Percentiles rank a stretch among this genome's conserved stretches.
phyloP scores from a whole-genome alignment of 1,139 yeast genomes.

The Hyphopichia wangnamkhiaoensis region DNA sequence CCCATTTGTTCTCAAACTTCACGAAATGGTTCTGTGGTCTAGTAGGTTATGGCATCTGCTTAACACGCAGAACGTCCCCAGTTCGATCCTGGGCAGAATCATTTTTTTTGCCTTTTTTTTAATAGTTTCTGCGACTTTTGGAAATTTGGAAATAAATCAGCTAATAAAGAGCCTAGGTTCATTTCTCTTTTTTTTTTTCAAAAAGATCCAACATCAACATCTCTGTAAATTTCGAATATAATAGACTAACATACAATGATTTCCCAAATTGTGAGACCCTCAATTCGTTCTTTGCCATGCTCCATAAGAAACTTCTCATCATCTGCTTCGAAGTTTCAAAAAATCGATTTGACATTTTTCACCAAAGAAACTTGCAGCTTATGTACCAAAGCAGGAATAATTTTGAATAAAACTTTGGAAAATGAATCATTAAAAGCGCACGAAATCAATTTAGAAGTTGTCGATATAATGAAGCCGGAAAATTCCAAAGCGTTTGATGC shows the following conservation, averaged over 20 bases:
- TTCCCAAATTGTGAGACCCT: background rate
- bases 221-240: too few relatives aligned
- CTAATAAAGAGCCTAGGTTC: too few relatives aligned
- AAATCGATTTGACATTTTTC: constrained; percentile 54
- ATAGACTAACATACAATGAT: background rate
- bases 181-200: too few relatives aligned
- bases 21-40: constrained; percentile 76
- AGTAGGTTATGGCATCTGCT: constrained; percentile 99
- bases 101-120: constrained; percentile 29
- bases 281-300: background rate
- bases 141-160: too few relatives aligned
- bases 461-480: constrained; percentile 70
- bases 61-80: constrained; percentile 99
- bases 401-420: constrained; percentile 44
- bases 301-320: constrained; percentile 1
- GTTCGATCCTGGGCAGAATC: constrained; percentile 99
- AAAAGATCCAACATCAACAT: too few relatives aligned
- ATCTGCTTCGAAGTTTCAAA: background rate
- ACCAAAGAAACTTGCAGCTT: constrained; percentile 79
- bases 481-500: constrained; percentile 76
- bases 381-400: constrained; percentile 69
- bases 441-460: constrained; percentile 40
- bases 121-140: too few relatives aligned
- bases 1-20: too few relatives aligned
- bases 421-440: constrained; percentile 21